Evolutionary conservation across 2,329 filamentous ascomycete species (phyloP), one percentile per base, ranked within the genome.

Genomic region (Hymenoscyphus fructigenus): DNA sequence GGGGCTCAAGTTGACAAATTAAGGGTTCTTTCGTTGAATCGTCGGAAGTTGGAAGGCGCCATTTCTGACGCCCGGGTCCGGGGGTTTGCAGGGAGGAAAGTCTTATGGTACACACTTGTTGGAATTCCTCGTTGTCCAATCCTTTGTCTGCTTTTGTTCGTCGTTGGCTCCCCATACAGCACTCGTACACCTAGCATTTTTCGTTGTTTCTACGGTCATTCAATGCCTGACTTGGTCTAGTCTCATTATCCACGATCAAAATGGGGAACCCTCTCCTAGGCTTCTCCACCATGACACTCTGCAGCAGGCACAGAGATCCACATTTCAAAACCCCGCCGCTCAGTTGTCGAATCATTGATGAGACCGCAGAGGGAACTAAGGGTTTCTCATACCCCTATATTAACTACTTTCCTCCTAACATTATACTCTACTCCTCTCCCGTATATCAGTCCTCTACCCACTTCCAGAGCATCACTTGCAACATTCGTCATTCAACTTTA

Each of bases 11-110:
- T 50, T 50, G 44, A 10, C 20, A 50, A 20, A 7, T 36, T 14
- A 12, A n/a, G n/a, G 17, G 44, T 26, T 50, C 44, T 10, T 14
- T 14, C 6, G 41, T 47, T 9, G 44, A 50, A 50, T 50, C 26
- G n/a, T 20, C 44, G 20, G n/a, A 50, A 50, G 44, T 59, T 34
- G 62, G 28, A 60, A 59, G 56, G 57, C 66, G 61, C 67, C 58
- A 60, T 65, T 64, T 68, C 71, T 71, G 69, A 72, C 67, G 70
- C 67, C 70, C 69, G 71, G 69, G 70, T 44, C 41, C n/a, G 41
- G n/a, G 6, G 1, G 44, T 4, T n/a, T 23, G 44, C 9, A 50
- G n/a, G 9, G n/a, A 50, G 10, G 44, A 15, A 7, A 50, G 9
- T 50, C 9, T n/a, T 10, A 50, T 20, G n/a, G 17, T 23, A 50